phyloP scores from a whole-genome alignment of 495 filamentous ascomycete genomes.

The Aspergillus leporis region DNA sequence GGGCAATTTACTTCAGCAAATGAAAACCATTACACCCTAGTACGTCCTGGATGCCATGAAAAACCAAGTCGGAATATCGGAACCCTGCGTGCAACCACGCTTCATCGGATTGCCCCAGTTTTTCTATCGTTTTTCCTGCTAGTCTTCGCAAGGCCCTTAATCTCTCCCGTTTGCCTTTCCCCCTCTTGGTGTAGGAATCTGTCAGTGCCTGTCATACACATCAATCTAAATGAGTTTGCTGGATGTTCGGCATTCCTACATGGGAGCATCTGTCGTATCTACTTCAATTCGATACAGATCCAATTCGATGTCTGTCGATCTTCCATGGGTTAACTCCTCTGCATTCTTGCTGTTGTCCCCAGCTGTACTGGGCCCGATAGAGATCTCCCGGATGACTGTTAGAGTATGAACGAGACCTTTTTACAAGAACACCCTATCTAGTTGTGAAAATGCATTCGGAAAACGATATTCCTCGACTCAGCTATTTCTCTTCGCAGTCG shows the following conservation, averaged over 20 bases:
- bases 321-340: neutral
- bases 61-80: neutral
- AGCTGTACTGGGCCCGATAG: neutral
- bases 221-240: neutral
- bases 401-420: neutral
- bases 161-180: neutral
- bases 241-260: neutral
- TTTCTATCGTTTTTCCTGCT: neutral
- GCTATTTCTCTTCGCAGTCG: neutral
- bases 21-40: neutral
- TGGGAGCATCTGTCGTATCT: neutral
- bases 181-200: neutral
- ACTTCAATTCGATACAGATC: neutral
- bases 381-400: neutral
- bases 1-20: neutral
- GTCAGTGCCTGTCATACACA: neutral
- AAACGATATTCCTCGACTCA: neutral
- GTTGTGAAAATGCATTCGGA: neutral
- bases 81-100: neutral
- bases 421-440: neutral
- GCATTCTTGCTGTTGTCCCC: neutral
- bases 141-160: neutral
- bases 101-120: neutral
- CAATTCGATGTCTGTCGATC: neutral
- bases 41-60: neutral